phyloP scores from a whole-genome alignment of 306 rosid genomes.

The Acacia melanoxylon region DNA sequence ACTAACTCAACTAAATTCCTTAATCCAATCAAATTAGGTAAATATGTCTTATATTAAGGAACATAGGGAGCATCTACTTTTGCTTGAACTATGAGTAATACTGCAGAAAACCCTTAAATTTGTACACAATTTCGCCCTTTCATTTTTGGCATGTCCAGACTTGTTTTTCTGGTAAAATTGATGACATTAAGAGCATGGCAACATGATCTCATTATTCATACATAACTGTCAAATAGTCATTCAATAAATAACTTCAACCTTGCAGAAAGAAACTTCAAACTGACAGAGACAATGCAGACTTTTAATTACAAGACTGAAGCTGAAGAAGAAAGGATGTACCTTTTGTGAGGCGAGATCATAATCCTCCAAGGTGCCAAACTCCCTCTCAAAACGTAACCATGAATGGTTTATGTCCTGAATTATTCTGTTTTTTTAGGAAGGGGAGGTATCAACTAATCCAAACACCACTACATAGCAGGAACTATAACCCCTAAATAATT shows the following conservation, averaged over 20 bases:
- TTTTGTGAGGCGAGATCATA: conserved; percentile 71
- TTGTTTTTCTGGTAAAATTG: neutral
- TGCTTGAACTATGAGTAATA: neutral
- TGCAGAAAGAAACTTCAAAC: neutral
- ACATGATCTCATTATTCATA: neutral
- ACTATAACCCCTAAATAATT: conserved; percentile 19
- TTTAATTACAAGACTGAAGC: neutral
- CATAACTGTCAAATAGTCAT: neutral
- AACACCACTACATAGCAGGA: conserved; percentile 38
- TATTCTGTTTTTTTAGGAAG: conserved; percentile 68
- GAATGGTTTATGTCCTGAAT: conserved; percentile 94
- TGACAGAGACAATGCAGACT: neutral
- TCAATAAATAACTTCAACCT: neutral
- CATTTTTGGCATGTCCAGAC: neutral
- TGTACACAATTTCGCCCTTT: neutral
- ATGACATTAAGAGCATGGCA: neutral
- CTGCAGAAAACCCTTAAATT: neutral
- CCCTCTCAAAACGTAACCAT: conserved; percentile 94
- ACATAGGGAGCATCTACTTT: too few relatives aligned
- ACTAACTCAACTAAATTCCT: too few relatives aligned
- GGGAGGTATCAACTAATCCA: conserved; percentile 77
- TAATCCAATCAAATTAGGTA: too few relatives aligned
- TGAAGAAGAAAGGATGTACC: conserved; percentile 48
- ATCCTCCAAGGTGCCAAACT: conserved; percentile 79
- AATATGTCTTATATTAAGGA: too few relatives aligned